These are phyloP conservation scores for Linderina pennispora DNA, from an alignment of 192 early-diverging fungal species.

Conservation along the genomic window DNA sequence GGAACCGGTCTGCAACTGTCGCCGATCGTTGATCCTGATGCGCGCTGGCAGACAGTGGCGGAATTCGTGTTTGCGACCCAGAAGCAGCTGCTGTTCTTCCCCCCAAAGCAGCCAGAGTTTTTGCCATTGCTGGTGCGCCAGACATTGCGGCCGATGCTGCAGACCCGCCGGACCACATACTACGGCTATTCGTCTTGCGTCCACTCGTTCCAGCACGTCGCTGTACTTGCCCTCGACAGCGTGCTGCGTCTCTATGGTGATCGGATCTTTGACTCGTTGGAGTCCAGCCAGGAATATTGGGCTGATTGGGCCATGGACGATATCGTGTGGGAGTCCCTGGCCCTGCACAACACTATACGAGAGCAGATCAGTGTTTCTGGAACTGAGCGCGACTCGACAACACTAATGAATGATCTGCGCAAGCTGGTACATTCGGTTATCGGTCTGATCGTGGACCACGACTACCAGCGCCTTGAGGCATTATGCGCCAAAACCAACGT, in stretches of 20 bases:
- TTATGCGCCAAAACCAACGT: neutral
- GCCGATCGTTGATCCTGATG: constrained; percentile 25
- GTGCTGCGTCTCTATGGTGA: constrained; percentile 28
- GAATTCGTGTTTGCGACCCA: constrained; percentile 27
- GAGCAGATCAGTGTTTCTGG: neutral
- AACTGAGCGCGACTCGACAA: neutral
- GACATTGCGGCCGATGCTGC: constrained; percentile 28
- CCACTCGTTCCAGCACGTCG: constrained; percentile 16
- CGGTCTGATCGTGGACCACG: neutral
- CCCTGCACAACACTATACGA: constrained; percentile 12
- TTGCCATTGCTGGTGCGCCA: constrained; percentile 9
- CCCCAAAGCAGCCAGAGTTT: constrained; percentile 2
- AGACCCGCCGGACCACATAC: constrained; percentile 4
- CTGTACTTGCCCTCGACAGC: constrained; percentile 27
- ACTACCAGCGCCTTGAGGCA: neutral
- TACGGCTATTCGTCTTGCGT: constrained; percentile 7
- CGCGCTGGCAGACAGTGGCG: constrained; percentile 26
- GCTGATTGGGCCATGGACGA: constrained; percentile 15
- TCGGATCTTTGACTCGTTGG: neutral
- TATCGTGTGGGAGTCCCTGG: constrained; percentile 37
- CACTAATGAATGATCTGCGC: constrained; percentile 6
- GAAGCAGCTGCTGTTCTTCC: constrained; percentile 34
- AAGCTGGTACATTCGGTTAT: constrained; percentile 19
- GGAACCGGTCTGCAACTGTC: neutral
- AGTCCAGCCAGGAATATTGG: neutral